Evolutionary conservation across 2,329 filamentous ascomycete genomes (phyloP).

Genomic region (Cytospora piceicola): DNA sequence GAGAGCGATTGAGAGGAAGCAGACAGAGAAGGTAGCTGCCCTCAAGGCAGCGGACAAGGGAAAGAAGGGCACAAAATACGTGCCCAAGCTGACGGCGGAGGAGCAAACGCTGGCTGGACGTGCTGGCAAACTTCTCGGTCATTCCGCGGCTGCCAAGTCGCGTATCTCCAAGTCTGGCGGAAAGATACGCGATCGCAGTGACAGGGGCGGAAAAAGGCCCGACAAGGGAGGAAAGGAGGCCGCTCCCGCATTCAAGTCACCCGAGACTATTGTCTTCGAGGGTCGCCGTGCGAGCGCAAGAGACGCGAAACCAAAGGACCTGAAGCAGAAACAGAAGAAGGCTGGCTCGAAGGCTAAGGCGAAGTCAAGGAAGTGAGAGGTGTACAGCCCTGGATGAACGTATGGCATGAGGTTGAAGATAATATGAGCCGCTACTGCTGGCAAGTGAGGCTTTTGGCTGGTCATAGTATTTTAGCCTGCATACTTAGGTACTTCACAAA

Average conservation of each 20-base stretch:
- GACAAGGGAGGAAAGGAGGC: conserved; percentile 29
- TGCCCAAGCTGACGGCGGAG: conserved; percentile 70
- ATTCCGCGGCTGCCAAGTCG: conserved; percentile 56
- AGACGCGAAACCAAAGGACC: conserved; percentile 65
- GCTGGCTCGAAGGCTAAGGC: conserved; percentile 43
- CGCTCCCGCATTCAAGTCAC: conserved; percentile 56
- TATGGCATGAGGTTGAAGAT: not conserved
- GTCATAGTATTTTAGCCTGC: not conserved
- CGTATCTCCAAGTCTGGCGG: conserved; percentile 17
- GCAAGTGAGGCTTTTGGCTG: not conserved
- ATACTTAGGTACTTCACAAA: not conserved
- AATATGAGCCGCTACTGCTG: not conserved
- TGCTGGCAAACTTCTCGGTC: conserved; percentile 73
- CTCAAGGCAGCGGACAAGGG: conserved; percentile 35
- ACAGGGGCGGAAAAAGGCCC: conserved; percentile 13
- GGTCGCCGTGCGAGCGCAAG: conserved; percentile 73
- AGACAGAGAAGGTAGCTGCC: conserved; percentile 40
- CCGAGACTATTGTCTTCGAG: conserved; percentile 79
- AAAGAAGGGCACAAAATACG: conserved; percentile 58
- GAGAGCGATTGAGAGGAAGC: conserved; percentile 54
- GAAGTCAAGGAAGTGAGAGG: conserved; percentile 26
- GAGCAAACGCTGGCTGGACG: conserved; percentile 74
- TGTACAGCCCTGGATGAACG: not conserved
- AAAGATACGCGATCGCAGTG: conserved; percentile 17
- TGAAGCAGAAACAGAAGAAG: conserved; percentile 61